Evolutionary conservation across 139 green algal genomes (phyloP), one percentile per base, ranked within the genome.

Genomic region (Volvox reticuliferus): DNA sequence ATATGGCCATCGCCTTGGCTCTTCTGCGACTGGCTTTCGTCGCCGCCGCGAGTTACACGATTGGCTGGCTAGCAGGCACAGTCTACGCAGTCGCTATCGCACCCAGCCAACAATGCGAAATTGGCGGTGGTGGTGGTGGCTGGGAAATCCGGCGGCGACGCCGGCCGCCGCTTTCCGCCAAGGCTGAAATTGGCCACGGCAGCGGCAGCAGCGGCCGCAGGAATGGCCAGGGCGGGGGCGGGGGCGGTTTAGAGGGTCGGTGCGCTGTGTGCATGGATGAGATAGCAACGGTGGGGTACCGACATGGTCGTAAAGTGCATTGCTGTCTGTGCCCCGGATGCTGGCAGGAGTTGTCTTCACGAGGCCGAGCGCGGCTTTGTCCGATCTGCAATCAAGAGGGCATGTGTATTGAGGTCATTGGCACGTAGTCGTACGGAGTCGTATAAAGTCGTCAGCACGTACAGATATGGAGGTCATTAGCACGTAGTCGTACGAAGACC

Each of bases 301-400:
- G 44, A n/a, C 82, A 87, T 33, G 63, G n/a, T 5, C 5, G 3
- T 0, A 9, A 18, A 9, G 82, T 87, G 12, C 82, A 87, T 33
- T 78, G 63, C 82, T 87, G 82, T 30, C 62, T 87, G 82, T 87
- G 82, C 30, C 20, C 19, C 18, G 30, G 16, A 1, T 87, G 82
- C 62, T 87, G 61, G 82, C 28, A 19, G n/a, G 61, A 78, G 62
- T 9, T 87, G 62, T 32, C 12, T 62, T 0, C 26, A 63, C 61
- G 63, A 21, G 82, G 61, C 22, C n/a, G 20, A 21, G 62, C 20
- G 17, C 5, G 63, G 30, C 61, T 55, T 30, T 87, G 82, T 21
- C 82, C 62, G 17, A 21, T 87, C 20, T 87, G 82, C 30, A 87
- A 87, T 33, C 62, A 78, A 18, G 61, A 28, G 19, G 82, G 37